phyloP scores from a whole-genome alignment of 176 grass and related monocot species.

The Phoenix roebelenii region DNA sequence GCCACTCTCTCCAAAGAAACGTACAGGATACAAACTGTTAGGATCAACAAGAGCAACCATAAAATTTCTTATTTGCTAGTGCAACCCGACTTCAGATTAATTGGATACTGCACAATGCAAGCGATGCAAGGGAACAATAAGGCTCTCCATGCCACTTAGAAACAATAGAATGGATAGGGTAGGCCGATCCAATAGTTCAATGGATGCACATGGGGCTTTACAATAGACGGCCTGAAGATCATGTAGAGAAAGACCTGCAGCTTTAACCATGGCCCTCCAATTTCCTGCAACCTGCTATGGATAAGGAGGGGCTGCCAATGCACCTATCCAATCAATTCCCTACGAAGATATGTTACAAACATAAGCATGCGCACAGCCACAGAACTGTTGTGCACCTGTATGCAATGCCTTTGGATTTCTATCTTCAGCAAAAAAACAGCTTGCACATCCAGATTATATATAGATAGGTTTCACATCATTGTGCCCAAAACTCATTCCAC shows the following conservation, averaged over 20 bases:
- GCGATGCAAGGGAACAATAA: background rate
- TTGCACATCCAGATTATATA: constrained; percentile 36
- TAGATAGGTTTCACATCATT: constrained; percentile 94
- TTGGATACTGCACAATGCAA: background rate
- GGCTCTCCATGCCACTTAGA: constrained; percentile 13
- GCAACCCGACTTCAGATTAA: background rate
- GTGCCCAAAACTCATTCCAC: constrained; percentile 51
- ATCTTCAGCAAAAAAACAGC: constrained; percentile 3
- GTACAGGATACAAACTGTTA: background rate
- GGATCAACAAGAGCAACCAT: background rate
- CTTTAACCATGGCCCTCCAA: background rate
- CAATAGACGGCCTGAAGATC: constrained; percentile 15
- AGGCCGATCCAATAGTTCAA: constrained; percentile 17
- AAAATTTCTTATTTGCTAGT: background rate
- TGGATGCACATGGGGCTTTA: constrained; percentile 19
- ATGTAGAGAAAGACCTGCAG: constrained; percentile 8
- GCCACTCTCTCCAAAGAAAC: background rate
- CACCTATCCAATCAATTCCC: too few species aligned
- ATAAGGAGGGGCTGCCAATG: too few species aligned
- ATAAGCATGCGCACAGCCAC: too few species aligned
- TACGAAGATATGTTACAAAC: too few species aligned
- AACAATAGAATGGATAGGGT: constrained; percentile 25
- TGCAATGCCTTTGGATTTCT: background rate
- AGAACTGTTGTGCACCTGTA: too few species aligned
- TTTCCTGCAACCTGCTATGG: constrained; percentile 11